Evolutionary conservation across 2,329 filamentous ascomycete species (phyloP).

Genomic region (Pseudogymnoascus sp.): DNA sequence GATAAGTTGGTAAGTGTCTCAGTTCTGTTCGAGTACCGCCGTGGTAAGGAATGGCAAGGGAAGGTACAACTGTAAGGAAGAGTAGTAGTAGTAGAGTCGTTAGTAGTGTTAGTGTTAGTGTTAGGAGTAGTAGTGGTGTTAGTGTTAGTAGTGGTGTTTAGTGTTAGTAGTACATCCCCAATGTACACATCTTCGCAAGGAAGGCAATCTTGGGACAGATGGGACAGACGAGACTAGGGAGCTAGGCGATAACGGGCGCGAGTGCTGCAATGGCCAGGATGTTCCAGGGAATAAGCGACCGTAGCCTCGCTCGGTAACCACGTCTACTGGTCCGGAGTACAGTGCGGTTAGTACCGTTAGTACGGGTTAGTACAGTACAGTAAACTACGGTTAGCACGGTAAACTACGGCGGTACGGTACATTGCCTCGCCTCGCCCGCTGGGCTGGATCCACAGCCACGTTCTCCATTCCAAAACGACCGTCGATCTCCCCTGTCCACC

Average conservation of each 20-base stretch:
- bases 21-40: background rate
- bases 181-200: constrained; percentile 1
- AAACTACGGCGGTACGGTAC: background rate
- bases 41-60: background rate
- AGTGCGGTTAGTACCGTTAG: background rate
- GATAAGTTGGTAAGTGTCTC: background rate
- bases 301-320: background rate
- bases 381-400: too few relatives aligned
- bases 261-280: background rate
- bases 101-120: background rate
- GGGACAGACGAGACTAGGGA: background rate
- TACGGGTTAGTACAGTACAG: too few relatives aligned
- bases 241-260: background rate
- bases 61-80: too few relatives aligned
- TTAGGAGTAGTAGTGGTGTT: too few relatives aligned
- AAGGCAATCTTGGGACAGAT: background rate
- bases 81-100: too few relatives aligned
- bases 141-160: background rate
- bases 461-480: background rate
- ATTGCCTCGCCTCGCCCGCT: background rate
- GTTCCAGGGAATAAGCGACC: background rate
- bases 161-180: background rate
- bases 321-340: background rate
- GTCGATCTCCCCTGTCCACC: background rate
- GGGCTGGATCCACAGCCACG: background rate